Percentiles rank a stretch among this genome's conserved stretches.
These are phyloP conservation scores for Dioscorea cayenensis DNA, from an alignment of 116 monocot genomes.

Conservation along the genomic window DNA sequence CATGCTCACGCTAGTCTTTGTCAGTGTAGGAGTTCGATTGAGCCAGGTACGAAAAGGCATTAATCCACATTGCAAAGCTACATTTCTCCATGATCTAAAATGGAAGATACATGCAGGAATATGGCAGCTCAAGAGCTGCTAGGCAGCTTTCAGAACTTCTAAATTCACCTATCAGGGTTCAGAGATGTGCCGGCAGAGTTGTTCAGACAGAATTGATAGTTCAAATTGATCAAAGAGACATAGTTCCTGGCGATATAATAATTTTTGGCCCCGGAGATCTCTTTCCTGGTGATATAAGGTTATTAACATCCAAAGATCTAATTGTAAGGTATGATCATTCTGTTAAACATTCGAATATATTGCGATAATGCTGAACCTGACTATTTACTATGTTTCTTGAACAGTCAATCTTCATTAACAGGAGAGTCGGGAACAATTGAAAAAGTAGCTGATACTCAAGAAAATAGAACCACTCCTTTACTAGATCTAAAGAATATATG, in stretches of 20 bases:
- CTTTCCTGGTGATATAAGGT: slow-evolving; percentile 42
- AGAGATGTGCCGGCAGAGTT: slow-evolving; percentile 43
- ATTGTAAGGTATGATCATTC: slow-evolving; percentile 25
- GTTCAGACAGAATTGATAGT: slow-evolving; percentile 43
- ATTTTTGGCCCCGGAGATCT: slow-evolving; percentile 36
- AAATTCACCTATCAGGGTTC: slow-evolving; percentile 35
- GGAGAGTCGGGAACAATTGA: slow-evolving; percentile 31
- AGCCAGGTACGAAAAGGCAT: slow-evolving; percentile 16
- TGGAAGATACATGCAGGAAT: slow-evolving; percentile 18
- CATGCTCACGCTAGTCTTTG: slow-evolving; percentile 29
- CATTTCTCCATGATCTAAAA: background rate
- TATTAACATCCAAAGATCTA: slow-evolving; percentile 32
- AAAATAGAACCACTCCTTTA: slow-evolving; percentile 20
- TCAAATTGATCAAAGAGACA: slow-evolving; percentile 43
- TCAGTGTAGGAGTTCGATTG: slow-evolving; percentile 30
- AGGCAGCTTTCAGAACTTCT: slow-evolving; percentile 25
- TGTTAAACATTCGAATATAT: background rate
- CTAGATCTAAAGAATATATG: slow-evolving; percentile 32
- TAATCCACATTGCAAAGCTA: background rate
- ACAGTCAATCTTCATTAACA: slow-evolving; percentile 51
- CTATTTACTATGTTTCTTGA: slow-evolving; percentile 2
- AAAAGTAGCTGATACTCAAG: slow-evolving; percentile 24
- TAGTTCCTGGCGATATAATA: slow-evolving; percentile 41
- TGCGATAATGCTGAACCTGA: too few species aligned
- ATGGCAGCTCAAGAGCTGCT: slow-evolving; percentile 36